These are phyloP conservation scores for Gorgonomyces haynaldii DNA, from an alignment of 192 early-diverging fungal genomes.

Conservation along the genomic window DNA sequence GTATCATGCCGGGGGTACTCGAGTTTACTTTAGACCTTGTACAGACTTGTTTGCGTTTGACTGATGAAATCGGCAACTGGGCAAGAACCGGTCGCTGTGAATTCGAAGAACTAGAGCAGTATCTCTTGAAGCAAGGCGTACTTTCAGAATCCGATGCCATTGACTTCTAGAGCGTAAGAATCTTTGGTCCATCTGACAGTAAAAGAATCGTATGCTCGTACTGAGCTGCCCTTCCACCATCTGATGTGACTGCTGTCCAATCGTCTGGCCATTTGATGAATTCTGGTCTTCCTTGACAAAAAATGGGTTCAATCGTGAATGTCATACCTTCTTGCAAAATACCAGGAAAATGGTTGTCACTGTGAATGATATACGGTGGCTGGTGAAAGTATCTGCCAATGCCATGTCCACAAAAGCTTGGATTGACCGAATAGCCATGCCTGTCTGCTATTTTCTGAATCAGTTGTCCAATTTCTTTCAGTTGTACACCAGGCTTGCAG, in stretches of 20 bases:
- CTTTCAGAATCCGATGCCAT: too few species aligned
- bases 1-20: conserved; percentile 33
- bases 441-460: conserved; percentile 37
- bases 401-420: conserved; percentile 77
- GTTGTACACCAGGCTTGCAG: conserved; percentile 61
- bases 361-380: conserved; percentile 69
- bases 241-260: conserved; percentile 54
- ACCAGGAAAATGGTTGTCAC: conserved; percentile 57
- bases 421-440: conserved; percentile 49
- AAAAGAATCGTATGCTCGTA: conserved; percentile 62
- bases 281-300: conserved; percentile 63
- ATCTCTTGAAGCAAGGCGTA: conserved; percentile 15
- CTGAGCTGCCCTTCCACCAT: conserved; percentile 78
- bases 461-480: conserved; percentile 53
- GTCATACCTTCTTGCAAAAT: conserved; percentile 65
- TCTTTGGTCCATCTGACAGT: conserved; percentile 47
- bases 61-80: conserved; percentile 34
- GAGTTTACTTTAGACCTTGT: too few species aligned
- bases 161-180: too few species aligned
- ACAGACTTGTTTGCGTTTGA: conserved; percentile 22
- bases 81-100: conserved; percentile 21
- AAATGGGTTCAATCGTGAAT: conserved; percentile 83
- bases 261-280: conserved; percentile 74
- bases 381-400: conserved; percentile 77
- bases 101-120: conserved; percentile 33